Evolutionary conservation across 768 basidiomycete species (phyloP).

Genomic region (Amanita inopinata): DNA sequence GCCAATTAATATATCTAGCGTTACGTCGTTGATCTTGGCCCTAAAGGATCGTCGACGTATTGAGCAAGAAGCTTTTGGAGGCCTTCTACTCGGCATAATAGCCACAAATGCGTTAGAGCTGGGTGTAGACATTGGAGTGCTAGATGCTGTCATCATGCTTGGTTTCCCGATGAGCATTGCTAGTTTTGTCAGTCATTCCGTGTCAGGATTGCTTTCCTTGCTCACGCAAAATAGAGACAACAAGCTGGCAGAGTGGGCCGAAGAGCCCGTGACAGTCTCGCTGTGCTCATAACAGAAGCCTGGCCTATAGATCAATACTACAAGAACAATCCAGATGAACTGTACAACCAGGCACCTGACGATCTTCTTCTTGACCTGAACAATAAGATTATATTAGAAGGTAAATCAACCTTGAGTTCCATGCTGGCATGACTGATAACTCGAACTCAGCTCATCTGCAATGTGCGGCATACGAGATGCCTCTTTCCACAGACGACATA

Average conservation of each 20-base stretch:
- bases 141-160: conserved; percentile 85
- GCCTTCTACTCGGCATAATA: conserved; percentile 74
- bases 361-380: conserved; percentile 66
- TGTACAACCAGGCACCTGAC: conserved; percentile 53
- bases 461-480: conserved; percentile 84
- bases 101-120: conserved; percentile 89
- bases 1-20: too few relatives aligned
- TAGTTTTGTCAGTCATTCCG: conserved; percentile 51
- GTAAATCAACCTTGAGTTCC: conserved; percentile 13
- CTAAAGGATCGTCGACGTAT: conserved; percentile 79
- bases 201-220: neutral
- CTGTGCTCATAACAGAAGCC: conserved; percentile 59
- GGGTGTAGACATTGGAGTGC: conserved; percentile 82
- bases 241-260: conserved; percentile 86
- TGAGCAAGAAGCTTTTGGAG: conserved; percentile 80
- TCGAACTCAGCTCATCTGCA: conserved; percentile 67
- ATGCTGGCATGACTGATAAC: conserved; percentile 1
- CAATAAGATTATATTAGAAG: conserved; percentile 66
- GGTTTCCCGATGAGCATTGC: conserved; percentile 76
- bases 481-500: conserved; percentile 53
- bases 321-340: conserved; percentile 52
- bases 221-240: conserved; percentile 47
- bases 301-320: conserved; percentile 72
- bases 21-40: too few relatives aligned
- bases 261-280: conserved; percentile 68